Evolutionary conservation across 805 yeast genomes (phyloP), one percentile per base, ranked within the genome.

Genomic region (Candida vaughaniae): DNA sequence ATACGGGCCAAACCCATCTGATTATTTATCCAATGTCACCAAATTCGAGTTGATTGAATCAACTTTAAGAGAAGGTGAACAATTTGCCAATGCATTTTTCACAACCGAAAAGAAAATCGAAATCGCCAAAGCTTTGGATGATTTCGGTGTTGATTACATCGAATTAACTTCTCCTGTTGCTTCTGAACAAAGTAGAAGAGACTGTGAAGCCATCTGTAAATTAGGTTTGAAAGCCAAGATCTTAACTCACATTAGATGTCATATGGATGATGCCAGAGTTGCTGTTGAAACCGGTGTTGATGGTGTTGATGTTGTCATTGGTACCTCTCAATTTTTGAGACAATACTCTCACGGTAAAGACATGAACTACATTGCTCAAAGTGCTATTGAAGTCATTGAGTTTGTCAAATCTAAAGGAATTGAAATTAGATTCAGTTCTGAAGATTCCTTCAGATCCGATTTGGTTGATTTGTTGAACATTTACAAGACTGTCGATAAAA

Each of bases 241-340:
- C 47, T 77, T 91, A 51, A 91, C 99, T 33, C 98, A 91, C 64
- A 93, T 93, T 51, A 80, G 98, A 67, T 91, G 99, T 69, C 97
- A 91, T 69, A 91, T 91, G 97, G 98, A 91, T 65, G 99, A 93
- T 57, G 99, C 98, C 39, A 77, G 83, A 54, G 86, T 93, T 42
- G 99, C 99, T 5, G 99, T 91, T 32, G 93, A 87, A 58, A 91
- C 98, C 26, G 98, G 99, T 62, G 99, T 93, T 36, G 98, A 93
- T 62, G 99, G 98, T 68, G 98, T 91, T 45, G 97, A 93, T 69
- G 96, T 91, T 40, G 97, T 91, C 42, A 91, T 91, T 64, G 98
- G 98, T 48, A 91, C 98, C 16, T 90, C 97, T 22, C 95, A 85
- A 64, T 93, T 89, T 64, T 74, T 93, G 56, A 82, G 98, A 67